Conservation (phyloP, 2,329 filamentous ascomycete species). For the Biscogniauxia marginata region DNA sequence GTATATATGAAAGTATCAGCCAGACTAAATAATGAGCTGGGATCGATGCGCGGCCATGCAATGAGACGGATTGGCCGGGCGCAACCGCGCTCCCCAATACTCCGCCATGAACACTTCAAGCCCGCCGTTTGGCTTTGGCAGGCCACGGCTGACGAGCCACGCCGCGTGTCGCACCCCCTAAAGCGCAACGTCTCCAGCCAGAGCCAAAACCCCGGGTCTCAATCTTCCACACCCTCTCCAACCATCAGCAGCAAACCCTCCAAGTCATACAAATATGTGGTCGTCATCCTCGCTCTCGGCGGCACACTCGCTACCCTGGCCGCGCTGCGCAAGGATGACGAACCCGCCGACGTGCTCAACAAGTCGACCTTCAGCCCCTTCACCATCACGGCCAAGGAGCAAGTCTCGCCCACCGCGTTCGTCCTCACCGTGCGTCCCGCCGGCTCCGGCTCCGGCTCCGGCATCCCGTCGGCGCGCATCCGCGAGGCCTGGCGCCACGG, state of each 20-base stretch:
- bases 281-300: constrained; percentile 6
- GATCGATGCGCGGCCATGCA: constrained; percentile 10
- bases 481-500: constrained; percentile 57
- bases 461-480: constrained; percentile 15
- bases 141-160: neutral
- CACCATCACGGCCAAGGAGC: constrained; percentile 58
- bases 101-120: neutral
- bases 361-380: constrained; percentile 63
- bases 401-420: constrained; percentile 65
- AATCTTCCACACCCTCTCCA: neutral
- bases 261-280: neutral
- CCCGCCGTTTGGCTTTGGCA: neutral
- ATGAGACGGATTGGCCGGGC: constrained; percentile 16
- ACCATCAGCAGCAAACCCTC: neutral
- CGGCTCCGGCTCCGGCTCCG: constrained; percentile 12
- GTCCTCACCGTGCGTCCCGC: constrained; percentile 59
- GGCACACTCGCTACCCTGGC: constrained; percentile 3
- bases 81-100: constrained; percentile 8
- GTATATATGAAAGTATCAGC: neutral
- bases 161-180: no score
- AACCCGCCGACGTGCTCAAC: constrained; percentile 47
- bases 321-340: neutral
- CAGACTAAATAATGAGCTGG: constrained; percentile 10
- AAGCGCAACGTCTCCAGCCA: neutral
- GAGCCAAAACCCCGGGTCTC: no score